These are phyloP conservation scores for Septoria linicola DNA, from an alignment of 2,329 filamentous ascomycete species.

Conservation along the genomic window DNA sequence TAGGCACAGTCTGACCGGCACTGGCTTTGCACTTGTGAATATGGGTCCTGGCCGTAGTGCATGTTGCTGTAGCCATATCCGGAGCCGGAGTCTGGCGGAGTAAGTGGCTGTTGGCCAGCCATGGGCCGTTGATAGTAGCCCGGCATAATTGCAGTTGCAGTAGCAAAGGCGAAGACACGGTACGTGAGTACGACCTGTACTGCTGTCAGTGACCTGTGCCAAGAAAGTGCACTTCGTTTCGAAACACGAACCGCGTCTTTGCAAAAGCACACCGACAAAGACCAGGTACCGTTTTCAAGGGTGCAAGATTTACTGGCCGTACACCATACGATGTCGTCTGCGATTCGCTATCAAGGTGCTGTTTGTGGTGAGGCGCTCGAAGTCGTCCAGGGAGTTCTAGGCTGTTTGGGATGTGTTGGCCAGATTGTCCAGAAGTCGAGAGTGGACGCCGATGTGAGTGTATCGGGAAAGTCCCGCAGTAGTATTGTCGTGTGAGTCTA, in stretches of 20 bases:
- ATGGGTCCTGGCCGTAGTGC: constrained; percentile 48
- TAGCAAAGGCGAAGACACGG: constrained; percentile 46
- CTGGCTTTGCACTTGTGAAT: constrained; percentile 39
- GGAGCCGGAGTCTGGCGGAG: constrained; percentile 51
- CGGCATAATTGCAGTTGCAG: constrained; percentile 47
- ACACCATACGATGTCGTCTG: constrained; percentile 27
- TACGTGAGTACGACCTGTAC: constrained; percentile 37
- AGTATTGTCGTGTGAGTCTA: not conserved
- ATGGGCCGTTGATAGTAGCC: constrained; percentile 49
- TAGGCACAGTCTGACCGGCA: constrained; percentile 45
- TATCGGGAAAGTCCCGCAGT: constrained; percentile 1
- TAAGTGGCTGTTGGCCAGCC: constrained; percentile 46
- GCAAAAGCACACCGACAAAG: constrained; percentile 27
- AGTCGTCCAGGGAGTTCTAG: too few species aligned
- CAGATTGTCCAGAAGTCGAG: constrained; percentile 1
- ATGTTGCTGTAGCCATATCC: constrained; percentile 40
- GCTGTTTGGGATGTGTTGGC: too few species aligned
- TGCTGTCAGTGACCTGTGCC: constrained; percentile 14
- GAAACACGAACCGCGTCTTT: constrained; percentile 29
- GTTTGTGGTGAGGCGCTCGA: too few species aligned
- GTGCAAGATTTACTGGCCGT: constrained; percentile 28
- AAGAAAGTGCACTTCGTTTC: not conserved
- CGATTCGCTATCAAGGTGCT: constrained; percentile 12
- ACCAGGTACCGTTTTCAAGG: constrained; percentile 26
- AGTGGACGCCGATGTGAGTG: not conserved